These are phyloP conservation scores for Neoboletus brunneissimus DNA, from an alignment of 768 basidiomycete genomes.

Conservation along the genomic window DNA sequence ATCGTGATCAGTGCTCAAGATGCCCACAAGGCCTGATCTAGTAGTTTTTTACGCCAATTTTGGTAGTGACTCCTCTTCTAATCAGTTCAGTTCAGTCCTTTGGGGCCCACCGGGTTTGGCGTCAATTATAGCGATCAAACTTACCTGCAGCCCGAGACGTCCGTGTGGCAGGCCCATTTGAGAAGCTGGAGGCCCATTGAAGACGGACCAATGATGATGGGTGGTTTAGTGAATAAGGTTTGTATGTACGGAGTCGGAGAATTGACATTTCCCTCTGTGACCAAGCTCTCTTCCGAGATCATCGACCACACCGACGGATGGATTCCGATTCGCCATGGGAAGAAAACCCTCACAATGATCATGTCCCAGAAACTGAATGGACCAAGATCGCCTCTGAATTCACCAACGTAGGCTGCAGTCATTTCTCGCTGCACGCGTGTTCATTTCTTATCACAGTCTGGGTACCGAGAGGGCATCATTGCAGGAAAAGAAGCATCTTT, in stretches of 20 bases:
- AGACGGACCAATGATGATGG: no score
- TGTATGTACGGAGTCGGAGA: neutral
- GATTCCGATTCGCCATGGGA: slow-evolving; percentile 58
- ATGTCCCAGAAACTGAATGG: slow-evolving; percentile 58
- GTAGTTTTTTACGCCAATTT: neutral
- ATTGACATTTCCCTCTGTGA: neutral
- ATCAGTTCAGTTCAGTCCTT: neutral
- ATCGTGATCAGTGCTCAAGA: neutral
- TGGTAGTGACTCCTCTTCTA: neutral
- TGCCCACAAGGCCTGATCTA: neutral
- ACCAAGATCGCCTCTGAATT: slow-evolving; percentile 63
- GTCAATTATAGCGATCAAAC: no score
- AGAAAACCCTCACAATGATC: slow-evolving; percentile 37
- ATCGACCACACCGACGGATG: slow-evolving; percentile 9
- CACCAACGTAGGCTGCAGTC: slow-evolving; percentile 52
- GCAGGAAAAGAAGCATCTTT: slow-evolving; percentile 85
- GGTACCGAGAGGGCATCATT: slow-evolving; percentile 95
- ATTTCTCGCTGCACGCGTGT: neutral
- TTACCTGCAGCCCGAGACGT: neutral
- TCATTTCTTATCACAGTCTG: slow-evolving; percentile 51
- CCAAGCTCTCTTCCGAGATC: neutral
- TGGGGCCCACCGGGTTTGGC: neutral
- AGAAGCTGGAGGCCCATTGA: neutral
- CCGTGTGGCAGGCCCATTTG: neutral
- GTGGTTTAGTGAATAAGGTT: neutral